Conservation (phyloP, 2,329 filamentous ascomycete genomes). For the Alternaria gansuensis region DNA sequence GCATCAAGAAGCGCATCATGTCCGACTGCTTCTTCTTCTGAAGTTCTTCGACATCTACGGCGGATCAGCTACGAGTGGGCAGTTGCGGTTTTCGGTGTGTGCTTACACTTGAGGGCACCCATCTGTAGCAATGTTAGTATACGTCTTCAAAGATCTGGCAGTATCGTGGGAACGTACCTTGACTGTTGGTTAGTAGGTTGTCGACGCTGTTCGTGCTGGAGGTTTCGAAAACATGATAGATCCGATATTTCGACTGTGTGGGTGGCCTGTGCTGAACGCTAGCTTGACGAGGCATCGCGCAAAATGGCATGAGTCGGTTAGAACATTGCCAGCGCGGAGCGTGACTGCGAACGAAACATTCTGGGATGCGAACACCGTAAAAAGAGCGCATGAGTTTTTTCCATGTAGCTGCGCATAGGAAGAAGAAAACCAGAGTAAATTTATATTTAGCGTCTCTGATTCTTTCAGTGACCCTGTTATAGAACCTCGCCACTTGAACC, state of each 20-base stretch:
- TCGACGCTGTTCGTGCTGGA: conserved; percentile 41
- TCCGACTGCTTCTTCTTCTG: conserved; percentile 99
- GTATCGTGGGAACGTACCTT: conserved; percentile 40
- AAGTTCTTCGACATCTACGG: conserved; percentile 88
- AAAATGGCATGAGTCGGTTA: background rate
- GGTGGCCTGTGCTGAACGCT: conserved; percentile 25
- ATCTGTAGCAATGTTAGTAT: conserved; percentile 66
- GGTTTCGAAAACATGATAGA: conserved; percentile 24
- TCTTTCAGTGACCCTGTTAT: too few species aligned
- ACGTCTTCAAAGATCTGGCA: conserved; percentile 5
- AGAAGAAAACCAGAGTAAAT: background rate
- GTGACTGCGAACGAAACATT: background rate
- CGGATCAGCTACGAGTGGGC: conserved; percentile 53
- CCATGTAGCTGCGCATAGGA: fast-evolving
- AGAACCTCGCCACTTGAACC: background rate
- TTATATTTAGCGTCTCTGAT: background rate
- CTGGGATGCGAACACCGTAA: background rate
- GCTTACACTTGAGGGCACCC: conserved; percentile 92
- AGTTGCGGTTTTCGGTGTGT: conserved; percentile 10
- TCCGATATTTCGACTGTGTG: conserved; percentile 38
- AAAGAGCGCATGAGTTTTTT: background rate
- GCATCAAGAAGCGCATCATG: conserved; percentile 99
- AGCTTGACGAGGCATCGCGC: conserved; percentile 8
- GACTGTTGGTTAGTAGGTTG: conserved; percentile 49
- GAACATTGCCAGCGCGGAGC: conserved; percentile 17